phyloP scores from a whole-genome alignment of 2,329 filamentous ascomycete species.

The Aspergillus fijiensis region DNA sequence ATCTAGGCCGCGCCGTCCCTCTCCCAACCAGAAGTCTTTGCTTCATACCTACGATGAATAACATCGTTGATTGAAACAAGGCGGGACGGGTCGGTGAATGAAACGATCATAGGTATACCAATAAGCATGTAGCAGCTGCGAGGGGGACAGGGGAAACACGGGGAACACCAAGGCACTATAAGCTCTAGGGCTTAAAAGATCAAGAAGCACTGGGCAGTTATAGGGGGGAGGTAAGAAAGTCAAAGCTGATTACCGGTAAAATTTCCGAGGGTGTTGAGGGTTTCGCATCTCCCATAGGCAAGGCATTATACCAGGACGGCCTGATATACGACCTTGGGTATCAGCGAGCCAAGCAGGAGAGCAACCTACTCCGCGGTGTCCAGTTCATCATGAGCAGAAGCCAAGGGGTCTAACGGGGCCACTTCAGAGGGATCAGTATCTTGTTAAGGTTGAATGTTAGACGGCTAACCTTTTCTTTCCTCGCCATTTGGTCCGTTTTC shows the following conservation, averaged over 20 bases:
- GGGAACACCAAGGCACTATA: background rate
- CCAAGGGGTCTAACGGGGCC: slow-evolving; percentile 69
- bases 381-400: slow-evolving; percentile 86
- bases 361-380: slow-evolving; percentile 78
- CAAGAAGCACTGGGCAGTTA: background rate
- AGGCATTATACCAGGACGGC: background rate
- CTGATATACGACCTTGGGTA: slow-evolving; percentile 3
- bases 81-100: background rate
- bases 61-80: background rate
- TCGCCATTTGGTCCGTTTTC: slow-evolving; percentile 81
- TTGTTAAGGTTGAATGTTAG: background rate
- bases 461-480: slow-evolving; percentile 75
- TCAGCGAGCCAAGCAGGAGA: slow-evolving; percentile 18
- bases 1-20: slow-evolving; percentile 7
- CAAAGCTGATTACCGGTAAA: background rate
- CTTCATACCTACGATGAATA: background rate
- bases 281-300: background rate
- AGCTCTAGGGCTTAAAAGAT: background rate
- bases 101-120: background rate
- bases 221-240: background rate
- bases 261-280: background rate
- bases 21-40: slow-evolving; percentile 8
- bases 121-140: background rate
- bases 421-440: slow-evolving; percentile 19
- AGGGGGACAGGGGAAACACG: background rate